A percentile compares a stretch with the other conserved stretches of the same genome.
Conservation (phyloP, 345 rosid species). For the Punica granatum region DNA sequence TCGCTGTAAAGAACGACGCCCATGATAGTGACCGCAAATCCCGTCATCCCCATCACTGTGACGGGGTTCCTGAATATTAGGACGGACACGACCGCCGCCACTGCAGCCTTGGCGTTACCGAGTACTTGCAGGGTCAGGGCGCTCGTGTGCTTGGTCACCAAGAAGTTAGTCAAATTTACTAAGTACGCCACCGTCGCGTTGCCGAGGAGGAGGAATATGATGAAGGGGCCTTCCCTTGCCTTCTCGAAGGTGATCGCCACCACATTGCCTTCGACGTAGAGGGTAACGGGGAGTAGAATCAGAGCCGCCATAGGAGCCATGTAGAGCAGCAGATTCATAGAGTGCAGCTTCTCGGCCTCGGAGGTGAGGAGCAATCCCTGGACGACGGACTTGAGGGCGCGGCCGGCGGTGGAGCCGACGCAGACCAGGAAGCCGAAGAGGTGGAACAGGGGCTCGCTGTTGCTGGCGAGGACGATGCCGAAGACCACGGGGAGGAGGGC, state of each 20-base stretch:
- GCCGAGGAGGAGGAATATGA: conserved; percentile 67
- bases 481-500: conserved; percentile 87
- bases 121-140: conserved; percentile 92
- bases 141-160: conserved; percentile 97
- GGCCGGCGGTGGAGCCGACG: conserved; percentile 87
- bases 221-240: conserved; percentile 52
- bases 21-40: conserved; percentile 84
- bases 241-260: conserved; percentile 66
- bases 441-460: conserved; percentile 86
- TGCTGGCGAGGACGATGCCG: conserved; percentile 89
- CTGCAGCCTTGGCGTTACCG: conserved; percentile 98
- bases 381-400: conserved; percentile 92
- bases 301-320: conserved; percentile 98
- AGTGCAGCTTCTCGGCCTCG: conserved; percentile 89
- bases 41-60: conserved; percentile 82
- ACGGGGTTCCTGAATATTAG: conserved; percentile 93
- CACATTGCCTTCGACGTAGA: conserved; percentile 90
- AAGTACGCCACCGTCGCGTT: conserved; percentile 95
- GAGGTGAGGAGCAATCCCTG: conserved; percentile 78
- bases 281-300: conserved; percentile 83
- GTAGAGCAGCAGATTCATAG: conserved; percentile 83
- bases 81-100: conserved; percentile 92
- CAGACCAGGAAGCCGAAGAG: conserved; percentile 90
- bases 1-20: conserved; percentile 97
- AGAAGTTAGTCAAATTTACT: conserved; percentile 88